Conservation (phyloP, 2,329 filamentous ascomycete species). For the Pseudogymnoascus sp. region DNA sequence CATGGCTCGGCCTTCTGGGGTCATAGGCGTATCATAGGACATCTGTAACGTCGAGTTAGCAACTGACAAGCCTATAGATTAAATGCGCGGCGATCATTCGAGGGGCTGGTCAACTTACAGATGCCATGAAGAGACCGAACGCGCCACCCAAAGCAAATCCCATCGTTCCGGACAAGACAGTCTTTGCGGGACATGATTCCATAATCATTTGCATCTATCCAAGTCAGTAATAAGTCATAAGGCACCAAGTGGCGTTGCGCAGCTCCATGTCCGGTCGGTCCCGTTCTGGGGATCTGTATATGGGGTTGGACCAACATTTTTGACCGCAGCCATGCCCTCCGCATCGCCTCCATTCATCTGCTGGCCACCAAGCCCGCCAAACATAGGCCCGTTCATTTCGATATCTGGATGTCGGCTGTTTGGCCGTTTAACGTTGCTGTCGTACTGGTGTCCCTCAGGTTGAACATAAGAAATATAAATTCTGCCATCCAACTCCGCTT, state of each 20-base stretch:
- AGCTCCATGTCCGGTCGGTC: not conserved
- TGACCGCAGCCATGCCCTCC: slow-evolving; percentile 24
- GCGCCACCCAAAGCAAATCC: slow-evolving; percentile 89
- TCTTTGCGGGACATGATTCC: slow-evolving; percentile 89
- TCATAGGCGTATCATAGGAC: slow-evolving; percentile 90
- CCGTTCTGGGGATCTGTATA: not conserved
- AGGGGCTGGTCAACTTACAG: slow-evolving; percentile 47
- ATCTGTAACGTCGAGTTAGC: slow-evolving; percentile 49
- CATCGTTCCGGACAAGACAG: slow-evolving; percentile 81
- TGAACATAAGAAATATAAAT: not conserved
- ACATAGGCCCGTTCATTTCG: slow-evolving; percentile 22
- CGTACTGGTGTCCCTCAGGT: not conserved
- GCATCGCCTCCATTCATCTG: slow-evolving; percentile 17
- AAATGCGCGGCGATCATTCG: not conserved
- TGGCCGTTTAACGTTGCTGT: not conserved
- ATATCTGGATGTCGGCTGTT: not conserved
- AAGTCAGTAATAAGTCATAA: slow-evolving; percentile 8
- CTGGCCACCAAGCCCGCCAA: slow-evolving; percentile 11
- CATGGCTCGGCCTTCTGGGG: slow-evolving; percentile 35
- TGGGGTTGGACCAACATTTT: slow-evolving; percentile 20
- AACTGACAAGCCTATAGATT: not conserved
- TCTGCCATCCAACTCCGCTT: slow-evolving; percentile 6
- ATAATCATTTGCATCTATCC: slow-evolving; percentile 41
- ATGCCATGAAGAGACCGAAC: slow-evolving; percentile 97
- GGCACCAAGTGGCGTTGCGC: not conserved